Evolutionary conservation across 768 basidiomycete species (phyloP).

Genomic region (Mycena indigotica): DNA sequence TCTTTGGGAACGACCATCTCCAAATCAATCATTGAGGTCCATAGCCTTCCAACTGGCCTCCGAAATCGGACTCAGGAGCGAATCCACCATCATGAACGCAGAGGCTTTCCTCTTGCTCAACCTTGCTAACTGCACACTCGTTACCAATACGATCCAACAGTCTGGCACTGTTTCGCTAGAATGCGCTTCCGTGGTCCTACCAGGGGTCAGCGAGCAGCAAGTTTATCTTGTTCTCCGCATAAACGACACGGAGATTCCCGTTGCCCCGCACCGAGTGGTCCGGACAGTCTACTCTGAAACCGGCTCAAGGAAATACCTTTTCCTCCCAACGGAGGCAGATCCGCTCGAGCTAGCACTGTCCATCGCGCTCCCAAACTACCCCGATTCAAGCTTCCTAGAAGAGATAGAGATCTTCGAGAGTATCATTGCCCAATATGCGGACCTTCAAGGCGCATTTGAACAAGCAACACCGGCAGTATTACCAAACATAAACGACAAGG

Average conservation of each 20-base stretch:
- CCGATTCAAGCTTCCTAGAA: conserved; percentile 44
- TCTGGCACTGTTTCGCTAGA: conserved; percentile 56
- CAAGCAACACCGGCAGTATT: conserved; percentile 12
- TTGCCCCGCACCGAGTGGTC: conserved; percentile 59
- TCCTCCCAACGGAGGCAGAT: conserved; percentile 41
- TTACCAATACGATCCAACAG: conserved; percentile 33
- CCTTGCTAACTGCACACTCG: conserved; percentile 50
- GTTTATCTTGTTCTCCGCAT: conserved; percentile 69
- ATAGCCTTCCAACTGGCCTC: no score
- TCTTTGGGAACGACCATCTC: no score
- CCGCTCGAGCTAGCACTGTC: conserved; percentile 41
- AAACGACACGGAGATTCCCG: conserved; percentile 54
- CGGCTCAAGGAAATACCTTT: conserved; percentile 46
- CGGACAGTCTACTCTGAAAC: conserved; percentile 36
- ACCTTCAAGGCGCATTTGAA: conserved; percentile 34
- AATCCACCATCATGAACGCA: neutral
- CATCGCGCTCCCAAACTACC: conserved; percentile 29
- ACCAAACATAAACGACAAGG: conserved; percentile 18
- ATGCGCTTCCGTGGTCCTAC: conserved; percentile 55
- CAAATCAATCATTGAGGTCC: no score
- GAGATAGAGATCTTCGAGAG: conserved; percentile 68
- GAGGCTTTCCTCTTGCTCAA: conserved; percentile 59
- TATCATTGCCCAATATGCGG: conserved; percentile 66
- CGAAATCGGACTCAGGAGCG: no score
- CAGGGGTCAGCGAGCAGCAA: conserved; percentile 45